Base-by-base conservation (phyloP, 2,329 filamentous ascomycete species). In the Macrophomina phaseolina region DNA sequence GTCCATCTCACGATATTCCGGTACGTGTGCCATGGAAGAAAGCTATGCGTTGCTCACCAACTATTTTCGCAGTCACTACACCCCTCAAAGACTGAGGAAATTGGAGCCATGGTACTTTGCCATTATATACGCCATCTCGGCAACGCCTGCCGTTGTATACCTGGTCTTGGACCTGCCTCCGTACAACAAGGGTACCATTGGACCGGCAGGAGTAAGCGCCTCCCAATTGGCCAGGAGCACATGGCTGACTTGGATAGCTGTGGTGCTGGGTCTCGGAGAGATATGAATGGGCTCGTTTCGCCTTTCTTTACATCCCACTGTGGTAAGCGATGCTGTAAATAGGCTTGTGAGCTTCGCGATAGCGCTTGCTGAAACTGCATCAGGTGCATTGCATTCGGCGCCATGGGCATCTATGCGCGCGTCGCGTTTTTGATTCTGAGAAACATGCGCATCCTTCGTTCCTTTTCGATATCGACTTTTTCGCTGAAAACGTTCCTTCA, bases 1-100 rank as follows among this genome's bases (percentile, higher is more conserved):
- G 92, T 95, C 63, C 92, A 92, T 75, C 79, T 94, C 16, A 93
- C 91, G 0, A 93, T 95, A 73, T 93, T 93, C 76, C 84, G 83
- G 46, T 52, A 30, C 9, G 48, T 36, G 12, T 18, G 12, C 18
- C 18, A 4, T 51, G 8, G 23, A 30, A 11, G 18, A 30, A 9
- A 14, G 32, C 11, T 3, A 51, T 3, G 12, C 4, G 49, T 38
- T 4, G 18, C 1, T 16, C 36, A 40, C 46, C 32, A 38, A 38
- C 18, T 52, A 16, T 5, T 14, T 4, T 8, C 18, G 3, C 16
- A 64, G 61, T 72, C 91, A 90, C 69, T 94, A 89, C 70, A 87
- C 90, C 67, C 86, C 89, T 1, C 78, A 83, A 3, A 84, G 86
- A 63, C 80, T 95, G n/a, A 87, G 87, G 11, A 83, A 79, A 51